A percentile compares a stretch with the other conserved stretches of the same genome.
Conservation (phyloP, 2,329 filamentous ascomycete genomes). For the Polychaeton citri region DNA sequence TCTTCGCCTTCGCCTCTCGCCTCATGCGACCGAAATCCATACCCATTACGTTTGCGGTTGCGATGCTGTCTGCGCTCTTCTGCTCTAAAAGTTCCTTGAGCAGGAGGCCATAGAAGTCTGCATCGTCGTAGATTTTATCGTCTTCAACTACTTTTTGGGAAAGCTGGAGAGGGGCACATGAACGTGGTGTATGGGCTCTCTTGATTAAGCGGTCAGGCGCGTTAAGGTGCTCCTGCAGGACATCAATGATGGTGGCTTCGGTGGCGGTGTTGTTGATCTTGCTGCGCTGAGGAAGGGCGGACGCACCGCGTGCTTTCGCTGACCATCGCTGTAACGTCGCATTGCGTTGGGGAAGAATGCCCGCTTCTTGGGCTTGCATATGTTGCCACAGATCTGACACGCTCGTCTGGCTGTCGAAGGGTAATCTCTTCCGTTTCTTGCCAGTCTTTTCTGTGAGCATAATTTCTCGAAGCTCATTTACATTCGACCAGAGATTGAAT, state of each 20-base stretch:
- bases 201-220: slow-evolving; percentile 54
- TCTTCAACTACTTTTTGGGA: slow-evolving; percentile 37
- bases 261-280: slow-evolving; percentile 45
- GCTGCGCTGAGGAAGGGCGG: slow-evolving; percentile 41
- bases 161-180: slow-evolving; percentile 59
- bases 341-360: slow-evolving; percentile 48
- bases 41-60: slow-evolving; percentile 22
- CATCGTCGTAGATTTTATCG: slow-evolving; percentile 70
- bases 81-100: slow-evolving; percentile 90
- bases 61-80: slow-evolving; percentile 48
- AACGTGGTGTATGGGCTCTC: slow-evolving; percentile 57
- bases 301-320: slow-evolving; percentile 54
- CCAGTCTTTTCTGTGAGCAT: slow-evolving; percentile 41
- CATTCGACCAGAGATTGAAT: slow-evolving; percentile 68
- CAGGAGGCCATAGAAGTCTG: slow-evolving; percentile 84
- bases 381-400: slow-evolving; percentile 58
- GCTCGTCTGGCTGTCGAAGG: slow-evolving; percentile 42
- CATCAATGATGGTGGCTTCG: slow-evolving; percentile 54
- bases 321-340: slow-evolving; percentile 84
- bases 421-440: slow-evolving; percentile 45
- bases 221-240: slow-evolving; percentile 55
- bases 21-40: slow-evolving; percentile 29
- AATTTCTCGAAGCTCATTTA: slow-evolving; percentile 54
- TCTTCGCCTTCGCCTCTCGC: slow-evolving; percentile 70
- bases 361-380: slow-evolving; percentile 53